Evolutionary conservation across 1,284 basidiomycete genomes (phyloP), one percentile per base, ranked within the genome.

Genomic region (Moesziomyces parantarcticus): DNA sequence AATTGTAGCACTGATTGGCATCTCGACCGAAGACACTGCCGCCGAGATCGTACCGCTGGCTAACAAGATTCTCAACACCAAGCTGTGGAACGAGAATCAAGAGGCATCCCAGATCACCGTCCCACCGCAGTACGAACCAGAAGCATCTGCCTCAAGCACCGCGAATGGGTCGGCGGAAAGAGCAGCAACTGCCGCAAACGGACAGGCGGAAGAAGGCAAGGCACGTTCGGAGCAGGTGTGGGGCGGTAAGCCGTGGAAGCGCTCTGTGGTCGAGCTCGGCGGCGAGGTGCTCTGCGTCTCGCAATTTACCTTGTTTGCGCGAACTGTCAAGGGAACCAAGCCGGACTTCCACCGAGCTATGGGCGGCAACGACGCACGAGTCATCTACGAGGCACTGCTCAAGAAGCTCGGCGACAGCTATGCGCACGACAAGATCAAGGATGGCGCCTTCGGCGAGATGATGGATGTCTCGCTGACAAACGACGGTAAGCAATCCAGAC

Each of bases 381-480:
- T 51, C 5, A 65, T 82, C 45, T 83, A 83, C 58, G 68, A 81
- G 3, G 62, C 65, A 3, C 53, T 82, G 21, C 64, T 83, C 39
- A 59, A 51, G 26, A 65, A 66, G 42, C 43, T 83, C 6, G 67
- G 73, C 5, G 56, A 66, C 18, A 46, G 45, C 22, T 82, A 82
- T 42, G 34, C 50, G 25, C 42, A 50, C 11, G 71, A 75, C 11
- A 58, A 56, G 18, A 75, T 82, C 62, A 75, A 78, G 45, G 74
- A 83, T 32, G 81, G 81, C 39, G 65, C 64, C 11, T 83, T 83
- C 43, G 81, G 81, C 13, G 79, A 75, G 41, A 82, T 83, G 81
- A 83, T 83, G 81, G 78, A 83, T 48, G 80, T 81, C 10, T 69
- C 68, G 2, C 48, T 83, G 7, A 71, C 76, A 1, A 83, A 83